phyloP scores from a whole-genome alignment of 768 basidiomycete species.

The Lactifluus echinatus region DNA sequence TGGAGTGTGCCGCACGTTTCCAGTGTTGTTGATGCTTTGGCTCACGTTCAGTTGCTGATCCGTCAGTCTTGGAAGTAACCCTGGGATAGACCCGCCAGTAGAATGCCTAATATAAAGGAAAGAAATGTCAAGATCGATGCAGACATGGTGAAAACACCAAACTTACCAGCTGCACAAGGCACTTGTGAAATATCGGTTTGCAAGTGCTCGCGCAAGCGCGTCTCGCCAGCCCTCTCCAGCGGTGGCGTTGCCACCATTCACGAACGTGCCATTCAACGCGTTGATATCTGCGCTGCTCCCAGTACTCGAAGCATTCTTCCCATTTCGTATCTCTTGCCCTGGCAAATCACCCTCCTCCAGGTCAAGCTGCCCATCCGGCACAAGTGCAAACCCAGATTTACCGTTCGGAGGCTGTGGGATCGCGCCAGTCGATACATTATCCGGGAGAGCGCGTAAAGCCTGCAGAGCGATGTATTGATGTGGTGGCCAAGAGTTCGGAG shows the following conservation, averaged over 20 bases:
- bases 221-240: constrained; percentile 57
- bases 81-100: constrained; percentile 78
- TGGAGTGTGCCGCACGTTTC: constrained; percentile 49
- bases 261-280: constrained; percentile 41
- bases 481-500: constrained; percentile 86
- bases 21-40: constrained; percentile 54
- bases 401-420: constrained; percentile 44
- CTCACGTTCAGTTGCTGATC: constrained; percentile 63
- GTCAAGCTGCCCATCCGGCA: constrained; percentile 78
- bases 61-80: constrained; percentile 60
- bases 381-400: constrained; percentile 54
- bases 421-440: constrained; percentile 52
- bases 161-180: constrained; percentile 83
- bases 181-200: constrained; percentile 78
- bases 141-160: not conserved
- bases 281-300: constrained; percentile 58
- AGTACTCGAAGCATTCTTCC: constrained; percentile 40
- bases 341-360: constrained; percentile 64
- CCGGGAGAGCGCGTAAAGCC: constrained; percentile 66
- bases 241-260: constrained; percentile 60
- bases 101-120: constrained; percentile 45
- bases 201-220: constrained; percentile 59
- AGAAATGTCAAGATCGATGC: not conserved
- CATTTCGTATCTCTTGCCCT: constrained; percentile 46
- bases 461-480: constrained; percentile 75